These are phyloP conservation scores for Domatiomyces catenatus DNA, from an alignment of 2,329 filamentous ascomycete species.

Conservation along the genomic window DNA sequence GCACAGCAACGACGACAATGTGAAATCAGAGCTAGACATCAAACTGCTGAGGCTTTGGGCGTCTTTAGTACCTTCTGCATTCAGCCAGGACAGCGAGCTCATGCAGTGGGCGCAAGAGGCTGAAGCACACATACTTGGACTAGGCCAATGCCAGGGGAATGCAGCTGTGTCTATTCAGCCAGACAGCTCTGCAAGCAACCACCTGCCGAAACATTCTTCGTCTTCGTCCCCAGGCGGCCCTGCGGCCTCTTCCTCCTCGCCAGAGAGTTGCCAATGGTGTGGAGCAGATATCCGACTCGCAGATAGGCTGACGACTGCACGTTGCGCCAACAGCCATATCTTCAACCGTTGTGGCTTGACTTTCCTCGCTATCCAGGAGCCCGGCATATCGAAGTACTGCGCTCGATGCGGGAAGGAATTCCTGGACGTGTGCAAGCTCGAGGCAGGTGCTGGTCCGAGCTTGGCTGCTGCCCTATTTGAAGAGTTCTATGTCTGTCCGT, in stretches of 20 bases:
- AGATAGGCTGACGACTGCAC: conserved; percentile 2
- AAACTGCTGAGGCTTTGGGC: conserved; percentile 5
- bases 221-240: not conserved
- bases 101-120: not conserved
- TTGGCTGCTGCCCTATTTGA: conserved; percentile 14
- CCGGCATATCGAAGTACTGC: conserved; percentile 18
- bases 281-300: conserved; percentile 7
- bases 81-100: not conserved
- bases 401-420: conserved; percentile 17
- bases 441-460: conserved; percentile 11
- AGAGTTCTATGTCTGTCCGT: conserved; percentile 14
- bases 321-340: conserved; percentile 11
- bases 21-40: conserved; percentile 4
- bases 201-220: too few relatives aligned
- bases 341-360: conserved; percentile 17
- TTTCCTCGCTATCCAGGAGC: conserved; percentile 17
- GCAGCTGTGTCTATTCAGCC: not conserved
- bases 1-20: not conserved
- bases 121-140: not conserved
- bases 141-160: conserved; percentile 2
- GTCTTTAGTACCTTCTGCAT: conserved; percentile 1
- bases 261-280: conserved; percentile 15
- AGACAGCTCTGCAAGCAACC: not conserved
- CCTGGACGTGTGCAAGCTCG: conserved; percentile 13
- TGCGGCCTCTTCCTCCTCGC: not conserved